A percentile compares a stretch with the other conserved stretches of the same genome.
phyloP scores from a whole-genome alignment of 176 grass and related monocot species.

The Raddia guianensis region DNA sequence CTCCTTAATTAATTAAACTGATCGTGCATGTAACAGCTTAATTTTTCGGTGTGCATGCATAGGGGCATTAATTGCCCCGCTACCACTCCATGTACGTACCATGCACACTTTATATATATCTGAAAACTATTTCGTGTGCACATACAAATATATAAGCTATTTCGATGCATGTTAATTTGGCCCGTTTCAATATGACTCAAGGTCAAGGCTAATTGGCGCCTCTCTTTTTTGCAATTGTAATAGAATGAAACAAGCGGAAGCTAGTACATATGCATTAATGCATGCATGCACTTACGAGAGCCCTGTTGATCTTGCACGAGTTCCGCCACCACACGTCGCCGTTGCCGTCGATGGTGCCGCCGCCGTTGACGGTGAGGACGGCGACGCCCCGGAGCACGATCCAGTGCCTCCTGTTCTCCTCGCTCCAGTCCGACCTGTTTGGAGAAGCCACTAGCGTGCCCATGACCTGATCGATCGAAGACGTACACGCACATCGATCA shows the following conservation, averaged over 20 bases:
- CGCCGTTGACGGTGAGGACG: conserved; percentile 51
- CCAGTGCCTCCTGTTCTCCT: conserved; percentile 46
- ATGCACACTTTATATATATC: too few relatives aligned
- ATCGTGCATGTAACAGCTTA: not conserved
- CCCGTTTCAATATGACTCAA: too few relatives aligned
- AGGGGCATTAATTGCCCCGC: too few relatives aligned
- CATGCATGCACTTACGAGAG: conserved; percentile 43
- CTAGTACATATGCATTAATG: too few relatives aligned
- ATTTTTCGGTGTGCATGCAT: not conserved
- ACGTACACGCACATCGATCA: too few relatives aligned
- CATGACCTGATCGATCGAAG: conserved; percentile 40
- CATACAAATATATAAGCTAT: too few relatives aligned
- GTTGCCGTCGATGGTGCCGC: conserved; percentile 75
- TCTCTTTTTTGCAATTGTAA: too few relatives aligned
- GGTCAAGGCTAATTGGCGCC: too few relatives aligned
- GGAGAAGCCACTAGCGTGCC: conserved; percentile 65
- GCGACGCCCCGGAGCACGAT: conserved; percentile 47
- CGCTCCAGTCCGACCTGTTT: conserved; percentile 44
- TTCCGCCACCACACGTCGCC: conserved; percentile 73
- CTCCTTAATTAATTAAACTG: not conserved
- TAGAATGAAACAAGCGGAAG: not conserved
- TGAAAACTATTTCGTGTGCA: too few relatives aligned
- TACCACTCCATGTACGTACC: too few relatives aligned
- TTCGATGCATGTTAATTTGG: too few relatives aligned
- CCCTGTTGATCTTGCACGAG: conserved; percentile 72